Conservation (phyloP, 1,284 basidiomycete genomes). For the Leccinum holopus region DNA sequence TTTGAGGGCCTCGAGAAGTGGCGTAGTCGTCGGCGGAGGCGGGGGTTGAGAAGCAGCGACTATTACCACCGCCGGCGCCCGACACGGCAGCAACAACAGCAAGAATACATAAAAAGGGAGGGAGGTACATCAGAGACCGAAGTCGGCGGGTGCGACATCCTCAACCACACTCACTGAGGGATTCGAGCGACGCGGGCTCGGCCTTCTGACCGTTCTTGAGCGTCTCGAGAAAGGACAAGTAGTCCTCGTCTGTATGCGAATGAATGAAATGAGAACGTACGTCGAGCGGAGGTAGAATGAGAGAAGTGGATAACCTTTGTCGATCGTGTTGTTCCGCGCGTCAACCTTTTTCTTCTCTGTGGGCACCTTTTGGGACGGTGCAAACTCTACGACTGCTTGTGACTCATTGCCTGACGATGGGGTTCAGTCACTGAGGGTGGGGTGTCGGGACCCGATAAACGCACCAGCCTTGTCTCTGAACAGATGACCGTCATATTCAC, state of each 20-base stretch:
- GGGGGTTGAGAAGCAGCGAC: slow-evolving; percentile 59
- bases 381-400: slow-evolving; percentile 89
- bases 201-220: slow-evolving; percentile 50
- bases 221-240: slow-evolving; percentile 75
- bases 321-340: slow-evolving; percentile 36
- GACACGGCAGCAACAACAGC: background rate
- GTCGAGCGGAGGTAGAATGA: background rate
- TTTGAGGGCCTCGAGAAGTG: slow-evolving; percentile 85
- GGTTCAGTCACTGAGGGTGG: background rate
- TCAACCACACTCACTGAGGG: slow-evolving; percentile 52
- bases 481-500: slow-evolving; percentile 87
- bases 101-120: background rate
- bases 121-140: slow-evolving; percentile 5
- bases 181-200: slow-evolving; percentile 61
- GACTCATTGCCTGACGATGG: slow-evolving; percentile 72
- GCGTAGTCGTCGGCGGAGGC: slow-evolving; percentile 74
- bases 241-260: slow-evolving; percentile 64
- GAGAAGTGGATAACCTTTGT: slow-evolving; percentile 18
- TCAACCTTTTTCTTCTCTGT: slow-evolving; percentile 67
- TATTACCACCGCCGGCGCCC: slow-evolving; percentile 25
- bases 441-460: background rate
- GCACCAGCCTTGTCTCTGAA: slow-evolving; percentile 90
- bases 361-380: slow-evolving; percentile 87
- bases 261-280: background rate
- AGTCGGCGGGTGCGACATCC: background rate